A percentile compares a stretch with the other conserved stretches of the same genome.
Evolutionary conservation across 2,329 filamentous ascomycete genomes (phyloP).

Genomic region (Hypoxylon sp.): DNA sequence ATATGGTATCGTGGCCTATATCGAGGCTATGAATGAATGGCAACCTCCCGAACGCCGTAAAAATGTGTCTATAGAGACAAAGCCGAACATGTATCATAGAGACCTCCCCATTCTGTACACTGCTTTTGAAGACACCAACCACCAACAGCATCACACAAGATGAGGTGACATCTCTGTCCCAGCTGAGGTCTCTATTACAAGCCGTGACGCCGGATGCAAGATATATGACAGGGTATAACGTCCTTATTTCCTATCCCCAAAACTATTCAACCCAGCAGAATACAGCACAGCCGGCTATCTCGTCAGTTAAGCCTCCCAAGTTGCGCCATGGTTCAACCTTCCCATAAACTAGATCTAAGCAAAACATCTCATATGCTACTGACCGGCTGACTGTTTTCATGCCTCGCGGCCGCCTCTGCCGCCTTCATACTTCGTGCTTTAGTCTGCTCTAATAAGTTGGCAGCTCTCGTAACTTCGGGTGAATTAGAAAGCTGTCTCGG

Average conservation of each 20-base stretch:
- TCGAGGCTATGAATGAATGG: conserved; percentile 39
- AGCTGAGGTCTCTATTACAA: conserved; percentile 37
- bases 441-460: conserved; percentile 54
- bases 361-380: conserved; percentile 46
- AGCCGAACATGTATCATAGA: conserved; percentile 46
- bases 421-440: conserved; percentile 52
- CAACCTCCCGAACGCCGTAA: conserved; percentile 44
- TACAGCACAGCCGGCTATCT: conserved; percentile 12
- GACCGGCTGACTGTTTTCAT: conserved; percentile 53
- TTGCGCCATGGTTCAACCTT: conserved; percentile 26
- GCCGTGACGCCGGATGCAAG: conserved; percentile 51
- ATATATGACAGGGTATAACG: conserved; percentile 50
- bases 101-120: conserved; percentile 32
- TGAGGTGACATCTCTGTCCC: conserved; percentile 16
- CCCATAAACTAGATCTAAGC: conserved; percentile 19
- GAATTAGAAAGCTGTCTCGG: conserved; percentile 57
- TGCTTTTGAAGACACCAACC: conserved; percentile 30
- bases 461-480: conserved; percentile 61
- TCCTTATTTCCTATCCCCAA: conserved; percentile 47
- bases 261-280: conserved; percentile 45
- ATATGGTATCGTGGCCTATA: conserved; percentile 50
- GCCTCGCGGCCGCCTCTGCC: conserved; percentile 50
- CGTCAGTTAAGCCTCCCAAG: conserved; percentile 5
- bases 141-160: conserved; percentile 19
- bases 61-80: conserved; percentile 45